Evolutionary conservation across 1,284 basidiomycete genomes (phyloP), one percentile per base, ranked within the genome.

Genomic region (Malassezia nana): DNA sequence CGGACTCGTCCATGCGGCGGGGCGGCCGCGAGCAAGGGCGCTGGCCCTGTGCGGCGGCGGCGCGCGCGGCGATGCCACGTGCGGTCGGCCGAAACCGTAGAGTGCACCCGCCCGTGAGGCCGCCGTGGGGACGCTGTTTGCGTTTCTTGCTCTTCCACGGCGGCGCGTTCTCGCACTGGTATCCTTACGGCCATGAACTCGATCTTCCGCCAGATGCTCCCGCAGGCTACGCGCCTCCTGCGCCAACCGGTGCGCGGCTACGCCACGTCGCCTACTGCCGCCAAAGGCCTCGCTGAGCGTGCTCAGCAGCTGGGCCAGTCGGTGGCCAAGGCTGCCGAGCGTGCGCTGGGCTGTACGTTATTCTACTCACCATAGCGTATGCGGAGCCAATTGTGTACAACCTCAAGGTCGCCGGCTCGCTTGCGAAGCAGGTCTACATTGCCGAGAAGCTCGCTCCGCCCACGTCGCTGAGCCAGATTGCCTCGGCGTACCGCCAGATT

Each of bases 401-500:
- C 58, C 53, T 65, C 50, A 78, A 86, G 55, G 88, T 95, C 54
- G 80, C 83, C 45, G 82, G 84, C 57, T 88, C 91, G 70, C 74
- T 96, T 63, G 76, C 83, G 64, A 90, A 91, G 78, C 88, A 92
- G 74, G 82, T 96, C 57, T 96, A 95, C 79, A 76, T 86, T 62
- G 83, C 84, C 43, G 92, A 96, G 78, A 82, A 83, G 57, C 81
- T 96, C 50, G 82, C 85, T 45, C 88, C 88, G 15, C 92, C 91
- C 20, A 79, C 80, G 13, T 83, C 83, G 24, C 56, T 86, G 48
- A 75, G 79, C 32, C 77, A 82, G 50, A 77, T 89, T 75, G 78
- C 80, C 41, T 78, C 79, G 53, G 85, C 84, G 22, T 94, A 91
- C 76, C 77, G 81, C 55, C 79, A 82, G 38, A 78, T 95, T 61